phyloP scores from a whole-genome alignment of 2,329 filamentous ascomycete genomes.

The Akanthomyces muscarius region DNA sequence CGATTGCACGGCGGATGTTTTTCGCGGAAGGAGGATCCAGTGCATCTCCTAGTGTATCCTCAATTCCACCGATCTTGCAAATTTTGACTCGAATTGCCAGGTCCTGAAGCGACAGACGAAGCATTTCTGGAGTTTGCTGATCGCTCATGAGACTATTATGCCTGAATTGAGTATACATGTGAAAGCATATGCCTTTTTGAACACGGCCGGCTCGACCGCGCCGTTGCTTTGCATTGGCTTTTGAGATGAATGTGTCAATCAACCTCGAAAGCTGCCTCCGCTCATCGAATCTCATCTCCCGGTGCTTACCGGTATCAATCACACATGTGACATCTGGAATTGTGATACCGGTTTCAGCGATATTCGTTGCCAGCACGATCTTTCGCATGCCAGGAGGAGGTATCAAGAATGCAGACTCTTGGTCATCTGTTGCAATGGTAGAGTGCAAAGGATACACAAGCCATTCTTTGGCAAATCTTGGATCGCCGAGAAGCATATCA shows the following conservation, averaged over 20 bases:
- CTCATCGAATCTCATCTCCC: conserved; percentile 97
- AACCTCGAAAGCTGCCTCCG: conserved; percentile 83
- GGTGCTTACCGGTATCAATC: conserved; percentile 93
- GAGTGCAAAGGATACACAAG: conserved; percentile 88
- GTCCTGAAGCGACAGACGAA: conserved; percentile 89
- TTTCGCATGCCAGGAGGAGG: conserved; percentile 81
- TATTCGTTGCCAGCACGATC: conserved; percentile 95
- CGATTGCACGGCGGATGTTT: conserved; percentile 89
- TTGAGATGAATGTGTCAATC: conserved; percentile 91
- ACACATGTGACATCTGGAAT: conserved; percentile 98
- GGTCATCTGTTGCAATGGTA: conserved; percentile 91
- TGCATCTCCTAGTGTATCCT: conserved; percentile 81
- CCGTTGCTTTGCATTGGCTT: conserved; percentile 92
- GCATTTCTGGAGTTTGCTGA: conserved; percentile 94
- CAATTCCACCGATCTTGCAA: conserved; percentile 90
- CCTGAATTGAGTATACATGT: conserved; percentile 86
- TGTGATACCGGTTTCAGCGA: conserved; percentile 96
- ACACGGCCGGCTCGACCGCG: conserved; percentile 92
- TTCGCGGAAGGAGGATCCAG: conserved; percentile 86
- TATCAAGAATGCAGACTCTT: conserved; percentile 85
- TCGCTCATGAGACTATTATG: conserved; percentile 83
- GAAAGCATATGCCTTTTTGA: conserved; percentile 91
- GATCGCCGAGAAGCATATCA: conserved; percentile 75
- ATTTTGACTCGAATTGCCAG: conserved; percentile 95
- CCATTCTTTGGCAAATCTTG: conserved; percentile 73